Conservation (phyloP, 1,284 basidiomycete genomes). For the Leccinum cinnamomeum region DNA sequence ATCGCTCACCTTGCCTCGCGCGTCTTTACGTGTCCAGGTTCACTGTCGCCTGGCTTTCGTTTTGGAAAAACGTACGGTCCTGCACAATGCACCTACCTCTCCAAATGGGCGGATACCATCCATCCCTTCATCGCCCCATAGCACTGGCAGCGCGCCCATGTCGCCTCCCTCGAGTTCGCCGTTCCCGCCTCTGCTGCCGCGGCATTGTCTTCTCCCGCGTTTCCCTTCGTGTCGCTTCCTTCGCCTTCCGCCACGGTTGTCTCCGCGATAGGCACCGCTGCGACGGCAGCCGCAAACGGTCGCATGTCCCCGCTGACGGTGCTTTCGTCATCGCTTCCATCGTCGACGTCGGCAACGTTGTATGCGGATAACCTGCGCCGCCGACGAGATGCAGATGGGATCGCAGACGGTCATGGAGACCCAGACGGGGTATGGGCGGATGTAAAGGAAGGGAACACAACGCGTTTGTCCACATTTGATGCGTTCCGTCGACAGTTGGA, state of each 20-base stretch:
- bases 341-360: background rate
- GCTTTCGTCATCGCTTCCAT: constrained; percentile 16
- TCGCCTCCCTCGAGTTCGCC: constrained; percentile 32
- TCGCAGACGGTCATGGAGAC: background rate
- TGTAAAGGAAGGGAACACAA: constrained; percentile 20
- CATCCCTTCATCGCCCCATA: constrained; percentile 4
- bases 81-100: background rate
- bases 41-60: constrained; percentile 27
- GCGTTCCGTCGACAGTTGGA: constrained; percentile 25
- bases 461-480: constrained; percentile 29
- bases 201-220: constrained; percentile 14
- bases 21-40: constrained; percentile 20
- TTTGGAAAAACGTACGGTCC: background rate
- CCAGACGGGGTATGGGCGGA: constrained; percentile 8
- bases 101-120: constrained; percentile 6
- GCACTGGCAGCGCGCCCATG: constrained; percentile 13
- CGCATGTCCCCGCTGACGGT: constrained; percentile 20
- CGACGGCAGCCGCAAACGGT: constrained; percentile 18
- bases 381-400: background rate
- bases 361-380: background rate
- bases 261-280: constrained; percentile 5
- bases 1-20: constrained; percentile 3
- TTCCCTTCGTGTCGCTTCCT: constrained; percentile 6
- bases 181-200: constrained; percentile 23
- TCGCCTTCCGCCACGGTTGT: background rate